Percentiles rank a stretch among this genome's conserved stretches.
Evolutionary conservation across 2,329 filamentous ascomycete species (phyloP).

Genomic region (Curvularia lunata): DNA sequence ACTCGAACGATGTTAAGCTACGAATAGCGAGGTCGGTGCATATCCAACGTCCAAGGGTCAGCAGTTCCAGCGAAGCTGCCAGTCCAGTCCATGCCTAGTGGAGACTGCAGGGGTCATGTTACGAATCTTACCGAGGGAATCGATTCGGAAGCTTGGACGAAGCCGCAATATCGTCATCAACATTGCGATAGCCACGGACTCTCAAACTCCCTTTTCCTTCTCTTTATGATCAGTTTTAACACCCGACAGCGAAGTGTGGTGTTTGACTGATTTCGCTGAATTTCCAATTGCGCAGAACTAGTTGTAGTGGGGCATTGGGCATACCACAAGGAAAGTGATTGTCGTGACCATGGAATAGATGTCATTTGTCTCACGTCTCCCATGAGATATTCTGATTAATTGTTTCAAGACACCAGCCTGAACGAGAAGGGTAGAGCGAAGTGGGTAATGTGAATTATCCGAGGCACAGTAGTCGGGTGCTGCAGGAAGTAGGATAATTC

Average conservation of each 20-base stretch:
- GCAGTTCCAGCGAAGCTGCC: neutral
- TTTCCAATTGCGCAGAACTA: neutral
- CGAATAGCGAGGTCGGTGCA: neutral
- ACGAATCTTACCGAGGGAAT: neutral
- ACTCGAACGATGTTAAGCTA: neutral
- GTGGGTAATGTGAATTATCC: slow-evolving; percentile 1
- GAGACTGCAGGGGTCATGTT: neutral
- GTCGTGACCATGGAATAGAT: neutral
- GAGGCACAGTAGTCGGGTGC: slow-evolving; percentile 4
- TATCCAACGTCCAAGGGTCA: neutral
- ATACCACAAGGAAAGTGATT: neutral
- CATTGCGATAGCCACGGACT: neutral
- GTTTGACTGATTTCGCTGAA: neutral
- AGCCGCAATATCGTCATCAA: neutral
- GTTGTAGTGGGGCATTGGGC: slow-evolving; percentile 1
- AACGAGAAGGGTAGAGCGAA: neutral
- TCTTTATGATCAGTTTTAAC: too few species aligned
- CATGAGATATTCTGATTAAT: neutral
- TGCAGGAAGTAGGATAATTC: slow-evolving; percentile 2
- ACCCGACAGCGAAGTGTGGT: neutral
- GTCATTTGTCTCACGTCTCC: neutral
- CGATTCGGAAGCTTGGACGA: neutral
- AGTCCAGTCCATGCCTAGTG: neutral
- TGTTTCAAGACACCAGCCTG: neutral
- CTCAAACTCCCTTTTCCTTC: neutral